phyloP scores from a whole-genome alignment of 176 grass and related monocot genomes.

The Triticum monococcum region DNA sequence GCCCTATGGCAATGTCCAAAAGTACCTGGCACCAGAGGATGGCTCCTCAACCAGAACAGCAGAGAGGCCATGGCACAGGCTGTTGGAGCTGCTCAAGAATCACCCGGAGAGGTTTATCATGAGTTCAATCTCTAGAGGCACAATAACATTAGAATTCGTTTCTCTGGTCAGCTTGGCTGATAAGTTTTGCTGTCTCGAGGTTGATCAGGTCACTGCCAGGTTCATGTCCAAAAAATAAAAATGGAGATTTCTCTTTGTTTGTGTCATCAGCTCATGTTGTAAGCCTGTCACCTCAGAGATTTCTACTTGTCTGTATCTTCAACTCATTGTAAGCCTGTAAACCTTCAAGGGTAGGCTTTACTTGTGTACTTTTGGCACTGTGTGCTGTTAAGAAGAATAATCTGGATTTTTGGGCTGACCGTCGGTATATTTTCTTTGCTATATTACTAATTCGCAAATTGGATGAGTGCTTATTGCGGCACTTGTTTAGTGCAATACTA shows the following conservation, averaged over 20 bases:
- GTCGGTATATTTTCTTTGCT: background rate
- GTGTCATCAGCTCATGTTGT: background rate
- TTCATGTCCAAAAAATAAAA: too few species aligned
- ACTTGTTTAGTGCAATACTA: background rate
- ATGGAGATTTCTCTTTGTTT: too few species aligned
- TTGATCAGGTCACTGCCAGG: background rate
- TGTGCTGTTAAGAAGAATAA: background rate
- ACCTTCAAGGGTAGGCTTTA: background rate
- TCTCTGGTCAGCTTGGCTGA: too few species aligned
- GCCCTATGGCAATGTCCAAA: slow-evolving; percentile 41
- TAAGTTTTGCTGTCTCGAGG: background rate
- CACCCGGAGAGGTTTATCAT: slow-evolving; percentile 59
- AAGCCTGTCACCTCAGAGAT: too few species aligned
- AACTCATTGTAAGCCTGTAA: background rate
- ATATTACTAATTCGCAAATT: background rate
- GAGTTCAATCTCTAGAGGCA: slow-evolving; percentile 40
- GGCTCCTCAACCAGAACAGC: slow-evolving; percentile 39
- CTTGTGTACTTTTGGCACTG: background rate
- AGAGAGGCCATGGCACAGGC: slow-evolving; percentile 43
- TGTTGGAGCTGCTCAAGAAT: slow-evolving; percentile 54
- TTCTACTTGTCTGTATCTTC: too few species aligned
- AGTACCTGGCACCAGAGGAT: slow-evolving; percentile 43
- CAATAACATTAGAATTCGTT: slow-evolving; percentile 42
- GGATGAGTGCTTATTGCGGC: background rate
- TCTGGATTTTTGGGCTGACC: background rate